Evolutionary conservation across 2,329 filamentous ascomycete species (phyloP), one percentile per base, ranked within the genome.

Genomic region (Neofusicoccum sp.): DNA sequence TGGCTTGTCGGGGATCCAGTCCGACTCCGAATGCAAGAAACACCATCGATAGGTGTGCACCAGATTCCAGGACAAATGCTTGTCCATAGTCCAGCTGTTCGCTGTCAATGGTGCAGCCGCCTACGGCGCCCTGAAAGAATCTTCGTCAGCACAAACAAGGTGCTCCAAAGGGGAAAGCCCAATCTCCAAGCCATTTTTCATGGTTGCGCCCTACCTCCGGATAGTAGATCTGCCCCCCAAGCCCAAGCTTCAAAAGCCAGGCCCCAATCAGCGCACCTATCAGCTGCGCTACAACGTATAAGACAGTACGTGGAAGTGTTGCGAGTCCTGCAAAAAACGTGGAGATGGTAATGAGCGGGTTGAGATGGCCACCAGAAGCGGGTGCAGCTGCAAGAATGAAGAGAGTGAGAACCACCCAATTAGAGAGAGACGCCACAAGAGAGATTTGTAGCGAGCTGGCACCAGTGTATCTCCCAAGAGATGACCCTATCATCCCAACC

Each of bases 11-110:
- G 2, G 82, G 82, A 66, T 84, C 82, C 4, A 84, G 71, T 14
- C 80, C 82, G 9, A 82, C 78, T 1, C 82, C 80, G 63, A 82
- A 84, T 0, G 80, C 75, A 20, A 84, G 71, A 64, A 82, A 77
- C 0, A 85, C 66, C 12, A 82, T 63, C 1, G 77, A 71, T n/a
- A 80, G 73, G 4, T 73, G 75, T 4, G 75, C 73, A 59, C 81
- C 73, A 41, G 78, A 78, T 65, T 84, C 82, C 40, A 81, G 73
- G 11, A 41, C 30, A 43, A 60, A 70, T 14, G 76, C 78, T 56
- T 79, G 74, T 0, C 69, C 71, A 1, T 74, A 63, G 0, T 70
- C 68, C 2, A 79, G 73, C 36, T 75, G 40, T 72, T 30, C 75
- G 69, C 63, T 63, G 63, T 70, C 63, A 48, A 71, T 64, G 49